Percentiles rank a stretch among this genome's conserved stretches.
Conservation (phyloP, 371 early-diverging fungal genomes). For the Mucor velutinosus region DNA sequence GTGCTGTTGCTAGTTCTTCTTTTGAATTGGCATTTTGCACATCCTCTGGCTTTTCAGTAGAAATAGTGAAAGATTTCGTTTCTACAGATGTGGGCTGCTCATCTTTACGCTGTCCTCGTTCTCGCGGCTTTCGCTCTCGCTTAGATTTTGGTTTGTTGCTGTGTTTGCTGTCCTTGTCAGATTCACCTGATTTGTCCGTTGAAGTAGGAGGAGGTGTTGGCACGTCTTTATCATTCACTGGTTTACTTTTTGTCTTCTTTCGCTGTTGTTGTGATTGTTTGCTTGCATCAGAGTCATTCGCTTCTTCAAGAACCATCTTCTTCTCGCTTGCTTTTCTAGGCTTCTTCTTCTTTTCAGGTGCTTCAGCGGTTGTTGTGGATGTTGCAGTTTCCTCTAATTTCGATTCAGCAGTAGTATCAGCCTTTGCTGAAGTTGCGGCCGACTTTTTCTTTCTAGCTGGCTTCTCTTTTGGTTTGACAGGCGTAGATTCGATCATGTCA, state of each 20-base stretch:
- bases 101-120: not conserved
- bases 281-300: not conserved
- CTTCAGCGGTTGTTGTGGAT: not conserved
- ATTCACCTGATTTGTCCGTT: not conserved
- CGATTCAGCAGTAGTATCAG: not conserved
- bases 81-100: not conserved
- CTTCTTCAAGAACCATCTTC: not conserved
- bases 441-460: not conserved
- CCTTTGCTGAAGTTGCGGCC: not conserved
- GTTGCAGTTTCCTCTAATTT: not conserved
- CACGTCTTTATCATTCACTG: not conserved
- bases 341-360: not conserved
- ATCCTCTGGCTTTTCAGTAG: not conserved
- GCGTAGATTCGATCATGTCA: not conserved
- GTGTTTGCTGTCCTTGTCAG: not conserved
- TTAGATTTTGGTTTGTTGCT: not conserved
- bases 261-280: not conserved
- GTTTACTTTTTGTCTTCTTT: not conserved
- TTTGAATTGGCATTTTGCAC: not conserved
- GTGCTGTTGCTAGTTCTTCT: not conserved
- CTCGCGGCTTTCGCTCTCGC: conserved; percentile 7
- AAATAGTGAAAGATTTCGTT: not conserved
- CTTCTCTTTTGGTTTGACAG: not conserved
- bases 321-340: not conserved
- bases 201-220: not conserved